These are phyloP conservation scores for Ogataea henricii DNA, from an alignment of 805 yeast genomes.

Conservation along the genomic window DNA sequence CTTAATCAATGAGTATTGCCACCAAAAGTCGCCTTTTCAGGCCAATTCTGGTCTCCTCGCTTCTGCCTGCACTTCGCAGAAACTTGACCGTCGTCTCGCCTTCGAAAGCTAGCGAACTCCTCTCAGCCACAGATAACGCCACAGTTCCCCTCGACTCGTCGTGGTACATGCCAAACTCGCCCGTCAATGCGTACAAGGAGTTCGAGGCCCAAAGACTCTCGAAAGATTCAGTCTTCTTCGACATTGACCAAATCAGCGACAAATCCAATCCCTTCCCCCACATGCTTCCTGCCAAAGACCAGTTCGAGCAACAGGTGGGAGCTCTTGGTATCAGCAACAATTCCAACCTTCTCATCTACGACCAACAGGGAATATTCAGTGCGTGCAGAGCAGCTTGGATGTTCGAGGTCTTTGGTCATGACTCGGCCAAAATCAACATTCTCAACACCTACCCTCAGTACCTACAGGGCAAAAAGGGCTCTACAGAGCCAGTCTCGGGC, in stretches of 20 bases:
- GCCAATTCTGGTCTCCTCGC: not conserved
- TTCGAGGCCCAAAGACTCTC: slow-evolving; percentile 56
- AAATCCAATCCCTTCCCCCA: slow-evolving; percentile 73
- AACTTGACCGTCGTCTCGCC: slow-evolving; percentile 24
- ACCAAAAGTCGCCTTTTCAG: not conserved
- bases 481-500: not conserved
- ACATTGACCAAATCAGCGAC: slow-evolving; percentile 71
- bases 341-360: slow-evolving; percentile 79
- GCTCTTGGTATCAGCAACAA: slow-evolving; percentile 55
- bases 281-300: slow-evolving; percentile 72
- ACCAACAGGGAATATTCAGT: slow-evolving; percentile 80
- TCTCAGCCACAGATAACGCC: slow-evolving; percentile 11
- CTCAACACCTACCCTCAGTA: slow-evolving; percentile 63
- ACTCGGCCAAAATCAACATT: slow-evolving; percentile 50
- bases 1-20: not conserved
- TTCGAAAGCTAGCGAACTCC: slow-evolving; percentile 19
- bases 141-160: slow-evolving; percentile 77
- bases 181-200: slow-evolving; percentile 60
- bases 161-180: slow-evolving; percentile 86
- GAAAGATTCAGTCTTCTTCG: slow-evolving; percentile 71
- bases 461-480: slow-evolving; percentile 11
- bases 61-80: not conserved
- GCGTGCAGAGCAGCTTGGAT: slow-evolving; percentile 95
- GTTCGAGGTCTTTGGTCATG: slow-evolving; percentile 75
- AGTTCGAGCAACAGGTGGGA: slow-evolving; percentile 55